phyloP scores from a whole-genome alignment of 768 basidiomycete genomes.

The Termitomyces sp. region DNA sequence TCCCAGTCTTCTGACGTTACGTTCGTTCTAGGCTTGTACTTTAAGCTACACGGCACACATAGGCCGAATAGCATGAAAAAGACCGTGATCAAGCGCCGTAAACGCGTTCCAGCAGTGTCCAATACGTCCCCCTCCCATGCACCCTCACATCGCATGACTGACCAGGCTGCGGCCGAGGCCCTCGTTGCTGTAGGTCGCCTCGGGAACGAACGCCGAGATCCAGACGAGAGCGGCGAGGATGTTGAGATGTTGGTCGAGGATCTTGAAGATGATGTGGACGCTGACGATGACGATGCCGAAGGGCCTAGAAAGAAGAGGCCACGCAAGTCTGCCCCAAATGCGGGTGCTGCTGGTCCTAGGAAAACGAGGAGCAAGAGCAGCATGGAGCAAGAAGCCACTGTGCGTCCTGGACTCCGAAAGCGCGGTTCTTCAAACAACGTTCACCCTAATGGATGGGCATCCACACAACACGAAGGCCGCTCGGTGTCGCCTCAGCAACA shows the following conservation, averaged over 20 bases:
- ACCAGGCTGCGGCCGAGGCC: slow-evolving; percentile 86
- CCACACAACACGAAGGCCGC: neutral
- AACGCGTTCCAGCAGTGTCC: slow-evolving; percentile 92
- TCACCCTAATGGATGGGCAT: slow-evolving; percentile 1
- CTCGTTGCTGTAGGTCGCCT: slow-evolving; percentile 75
- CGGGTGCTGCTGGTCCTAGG: slow-evolving; percentile 26
- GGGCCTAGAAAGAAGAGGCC: slow-evolving; percentile 53
- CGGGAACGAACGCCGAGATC: slow-evolving; percentile 27
- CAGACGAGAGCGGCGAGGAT: slow-evolving; percentile 30
- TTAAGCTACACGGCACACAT: slow-evolving; percentile 96
- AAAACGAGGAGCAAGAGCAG: slow-evolving; percentile 14
- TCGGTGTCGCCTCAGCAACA: neutral
- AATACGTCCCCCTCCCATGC: slow-evolving; percentile 19
- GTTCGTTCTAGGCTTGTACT: slow-evolving; percentile 73
- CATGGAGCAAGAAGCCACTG: slow-evolving; percentile 9
- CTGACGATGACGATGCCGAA: slow-evolving; percentile 35
- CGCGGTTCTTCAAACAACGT: slow-evolving; percentile 4
- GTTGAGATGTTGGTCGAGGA: slow-evolving; percentile 34
- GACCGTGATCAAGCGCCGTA: slow-evolving; percentile 96
- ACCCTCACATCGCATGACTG: slow-evolving; percentile 43
- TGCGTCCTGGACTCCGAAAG: slow-evolving; percentile 12
- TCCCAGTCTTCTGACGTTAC: slow-evolving; percentile 13
- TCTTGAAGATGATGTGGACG: slow-evolving; percentile 30
- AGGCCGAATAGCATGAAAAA: slow-evolving; percentile 99
- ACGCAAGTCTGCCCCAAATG: slow-evolving; percentile 25